Evolutionary conservation across 345 rosid species (phyloP).

Genomic region (Reutealis trisperma): DNA sequence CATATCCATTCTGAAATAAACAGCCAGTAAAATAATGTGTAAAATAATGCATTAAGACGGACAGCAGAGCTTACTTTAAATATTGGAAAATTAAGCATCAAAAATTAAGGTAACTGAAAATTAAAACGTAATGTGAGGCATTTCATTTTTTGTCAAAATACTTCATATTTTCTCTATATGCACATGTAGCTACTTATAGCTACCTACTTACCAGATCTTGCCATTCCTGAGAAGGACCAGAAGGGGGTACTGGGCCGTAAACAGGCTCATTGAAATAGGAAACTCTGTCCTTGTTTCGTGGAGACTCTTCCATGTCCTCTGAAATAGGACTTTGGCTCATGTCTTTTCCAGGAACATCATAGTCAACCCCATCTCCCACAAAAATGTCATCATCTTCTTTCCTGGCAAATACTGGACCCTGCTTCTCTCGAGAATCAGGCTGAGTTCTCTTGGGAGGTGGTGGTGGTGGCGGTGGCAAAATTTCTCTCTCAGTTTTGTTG

Average conservation of each 20-base stretch:
- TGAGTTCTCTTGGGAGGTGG: slow-evolving; percentile 48
- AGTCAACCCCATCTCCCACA: slow-evolving; percentile 84
- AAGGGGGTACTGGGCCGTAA: slow-evolving; percentile 80
- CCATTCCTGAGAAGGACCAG: slow-evolving; percentile 71
- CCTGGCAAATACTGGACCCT: slow-evolving; percentile 57
- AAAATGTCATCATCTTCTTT: slow-evolving; percentile 82
- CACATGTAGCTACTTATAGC: background rate
- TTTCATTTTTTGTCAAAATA: background rate
- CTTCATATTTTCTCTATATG: background rate
- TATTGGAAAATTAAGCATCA: background rate
- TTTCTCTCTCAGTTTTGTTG: slow-evolving; percentile 48
- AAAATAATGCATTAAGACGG: slow-evolving; percentile 7
- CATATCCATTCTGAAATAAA: slow-evolving; percentile 69
- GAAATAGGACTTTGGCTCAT: slow-evolving; percentile 80
- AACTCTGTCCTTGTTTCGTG: slow-evolving; percentile 75
- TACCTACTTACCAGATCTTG: slow-evolving; percentile 64
- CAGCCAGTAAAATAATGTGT: background rate
- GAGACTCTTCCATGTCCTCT: slow-evolving; percentile 99
- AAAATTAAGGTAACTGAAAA: background rate
- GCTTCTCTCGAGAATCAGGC: slow-evolving; percentile 56
- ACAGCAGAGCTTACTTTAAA: background rate
- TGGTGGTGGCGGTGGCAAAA: slow-evolving; percentile 70
- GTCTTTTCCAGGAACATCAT: slow-evolving; percentile 76
- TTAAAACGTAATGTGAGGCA: background rate
- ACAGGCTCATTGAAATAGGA: slow-evolving; percentile 70